Evolutionary conservation across 192 early-diverging fungal genomes (phyloP).

Genomic region (Umbelopsis sp.): DNA sequence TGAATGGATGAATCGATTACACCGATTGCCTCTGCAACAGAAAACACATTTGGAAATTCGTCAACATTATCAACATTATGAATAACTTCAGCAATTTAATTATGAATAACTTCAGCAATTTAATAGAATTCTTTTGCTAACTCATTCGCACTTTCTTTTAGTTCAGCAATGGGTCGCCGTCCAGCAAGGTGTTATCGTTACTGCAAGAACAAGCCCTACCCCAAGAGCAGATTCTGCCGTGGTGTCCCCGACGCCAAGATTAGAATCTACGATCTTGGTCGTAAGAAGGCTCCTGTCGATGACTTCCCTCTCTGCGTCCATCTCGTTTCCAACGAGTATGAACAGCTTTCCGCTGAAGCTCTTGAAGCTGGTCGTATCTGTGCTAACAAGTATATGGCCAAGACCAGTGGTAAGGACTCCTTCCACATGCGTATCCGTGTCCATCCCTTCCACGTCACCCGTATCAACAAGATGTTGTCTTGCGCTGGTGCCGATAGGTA

Average conservation of each 20-base stretch:
- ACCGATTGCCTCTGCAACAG: neutral
- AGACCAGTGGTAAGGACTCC: slow-evolving; percentile 95
- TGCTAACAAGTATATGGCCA: slow-evolving; percentile 98
- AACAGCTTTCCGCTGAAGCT: slow-evolving; percentile 98
- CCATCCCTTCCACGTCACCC: slow-evolving; percentile 98
- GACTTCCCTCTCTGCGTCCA: slow-evolving; percentile 97
- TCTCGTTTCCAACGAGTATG: slow-evolving; percentile 95
- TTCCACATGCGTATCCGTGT: slow-evolving; percentile 99
- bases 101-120: neutral
- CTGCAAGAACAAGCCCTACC: slow-evolving; percentile 99
- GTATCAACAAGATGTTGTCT: slow-evolving; percentile 99
- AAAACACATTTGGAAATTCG: neutral
- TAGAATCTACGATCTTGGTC: slow-evolving; percentile 94
- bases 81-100: neutral
- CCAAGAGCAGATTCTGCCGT: slow-evolving; percentile 97
- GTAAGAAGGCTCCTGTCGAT: slow-evolving; percentile 97
- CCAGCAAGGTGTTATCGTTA: slow-evolving; percentile 99
- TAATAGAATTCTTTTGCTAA: neutral
- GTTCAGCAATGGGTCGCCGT: slow-evolving; percentile 89
- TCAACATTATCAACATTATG: neutral
- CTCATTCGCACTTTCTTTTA: neutral
- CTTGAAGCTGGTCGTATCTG: slow-evolving; percentile 98
- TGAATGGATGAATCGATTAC: neutral
- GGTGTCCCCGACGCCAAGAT: slow-evolving; percentile 99
- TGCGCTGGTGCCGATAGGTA: slow-evolving; percentile 97